Evolutionary conservation across 2,329 filamentous ascomycete species (phyloP).

Genomic region (Neonectria sp.): DNA sequence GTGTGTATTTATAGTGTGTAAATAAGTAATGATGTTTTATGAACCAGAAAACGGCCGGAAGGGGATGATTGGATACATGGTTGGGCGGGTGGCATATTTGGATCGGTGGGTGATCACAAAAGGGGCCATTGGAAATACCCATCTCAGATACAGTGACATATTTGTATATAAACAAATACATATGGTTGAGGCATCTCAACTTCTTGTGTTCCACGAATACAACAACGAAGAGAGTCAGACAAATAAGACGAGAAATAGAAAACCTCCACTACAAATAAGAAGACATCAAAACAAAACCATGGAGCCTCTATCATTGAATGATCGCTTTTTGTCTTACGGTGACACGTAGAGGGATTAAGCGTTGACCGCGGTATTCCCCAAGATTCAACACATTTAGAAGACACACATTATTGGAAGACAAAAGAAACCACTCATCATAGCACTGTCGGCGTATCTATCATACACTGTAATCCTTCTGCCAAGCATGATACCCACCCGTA

Average conservation of each 20-base stretch:
- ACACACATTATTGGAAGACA: neutral
- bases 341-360: neutral
- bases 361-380: no score
- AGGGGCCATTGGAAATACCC: neutral
- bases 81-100: conserved; percentile 1
- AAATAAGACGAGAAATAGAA: neutral
- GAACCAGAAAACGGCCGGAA: conserved; percentile 13
- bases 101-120: neutral
- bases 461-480: conserved; percentile 28
- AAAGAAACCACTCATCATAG: conserved; percentile 15
- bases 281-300: neutral
- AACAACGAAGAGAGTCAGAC: neutral
- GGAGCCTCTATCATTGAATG: neutral
- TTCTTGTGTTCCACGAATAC: neutral
- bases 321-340: neutral
- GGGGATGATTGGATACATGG: neutral
- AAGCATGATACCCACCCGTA: conserved; percentile 20
- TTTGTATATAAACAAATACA: neutral
- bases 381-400: neutral
- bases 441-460: conserved; percentile 27
- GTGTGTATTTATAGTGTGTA: neutral
- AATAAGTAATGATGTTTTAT: conserved; percentile 12
- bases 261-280: neutral
- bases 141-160: conserved; percentile 6
- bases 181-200: conserved; percentile 5